A percentile compares a stretch with the other conserved stretches of the same genome.
These are phyloP conservation scores for Amanita inopinata DNA, from an alignment of 768 basidiomycete species.

Conservation along the genomic window DNA sequence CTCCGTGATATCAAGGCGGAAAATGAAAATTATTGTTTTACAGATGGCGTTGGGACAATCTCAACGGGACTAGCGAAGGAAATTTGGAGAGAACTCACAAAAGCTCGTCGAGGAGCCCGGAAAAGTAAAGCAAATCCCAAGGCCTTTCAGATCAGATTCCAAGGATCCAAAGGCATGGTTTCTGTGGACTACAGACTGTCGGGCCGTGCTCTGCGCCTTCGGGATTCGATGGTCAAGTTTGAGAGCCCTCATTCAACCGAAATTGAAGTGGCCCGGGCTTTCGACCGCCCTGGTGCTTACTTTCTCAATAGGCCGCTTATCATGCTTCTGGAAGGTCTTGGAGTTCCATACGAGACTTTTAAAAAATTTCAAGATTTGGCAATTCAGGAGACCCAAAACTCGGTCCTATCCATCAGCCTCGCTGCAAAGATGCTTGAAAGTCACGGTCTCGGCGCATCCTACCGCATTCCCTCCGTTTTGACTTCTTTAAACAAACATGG, in stretches of 20 bases:
- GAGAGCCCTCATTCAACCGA: constrained; percentile 31
- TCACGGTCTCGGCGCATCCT: constrained; percentile 50
- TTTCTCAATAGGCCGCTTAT: constrained; percentile 58
- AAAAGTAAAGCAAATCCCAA: constrained; percentile 28
- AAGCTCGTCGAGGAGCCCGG: constrained; percentile 25
- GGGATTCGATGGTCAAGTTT: constrained; percentile 66
- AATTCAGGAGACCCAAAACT: constrained; percentile 34
- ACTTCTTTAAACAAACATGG: constrained; percentile 38
- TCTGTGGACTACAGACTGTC: constrained; percentile 45
- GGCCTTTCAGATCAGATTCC: constrained; percentile 51
- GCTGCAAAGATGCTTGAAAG: constrained; percentile 43
- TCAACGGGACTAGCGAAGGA: constrained; percentile 42
- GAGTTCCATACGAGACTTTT: constrained; percentile 46
- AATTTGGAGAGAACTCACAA: constrained; percentile 34
- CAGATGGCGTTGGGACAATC: constrained; percentile 64
- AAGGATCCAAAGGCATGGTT: constrained; percentile 57
- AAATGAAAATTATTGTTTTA: constrained; percentile 38
- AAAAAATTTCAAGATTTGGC: constrained; percentile 41
- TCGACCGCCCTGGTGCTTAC: constrained; percentile 48
- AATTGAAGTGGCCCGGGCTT: constrained; percentile 58
- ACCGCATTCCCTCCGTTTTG: constrained; percentile 44
- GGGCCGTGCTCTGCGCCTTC: constrained; percentile 40
- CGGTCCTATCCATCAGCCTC: constrained; percentile 30
- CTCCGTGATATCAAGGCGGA: constrained; percentile 25
- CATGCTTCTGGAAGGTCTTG: constrained; percentile 54